Base-by-base conservation (phyloP, 768 basidiomycete species). In the Hygrophorus pudorinus region DNA sequence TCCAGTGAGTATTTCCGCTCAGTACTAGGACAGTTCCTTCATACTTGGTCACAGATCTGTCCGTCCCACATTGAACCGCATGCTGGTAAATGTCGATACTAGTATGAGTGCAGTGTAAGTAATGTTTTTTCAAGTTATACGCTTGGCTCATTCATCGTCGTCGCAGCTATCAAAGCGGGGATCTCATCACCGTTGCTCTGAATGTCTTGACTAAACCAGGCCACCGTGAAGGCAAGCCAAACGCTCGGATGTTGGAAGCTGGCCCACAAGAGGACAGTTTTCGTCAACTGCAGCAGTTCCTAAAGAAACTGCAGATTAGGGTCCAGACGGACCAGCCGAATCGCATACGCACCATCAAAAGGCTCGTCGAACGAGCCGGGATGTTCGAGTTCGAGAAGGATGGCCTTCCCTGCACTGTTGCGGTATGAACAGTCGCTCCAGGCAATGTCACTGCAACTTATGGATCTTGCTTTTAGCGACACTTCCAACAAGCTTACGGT, bases 21-120 rank as follows among this genome's bases (percentile, higher is more conserved):
- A 14, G 12, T 1, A 3, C 17, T 13, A 10, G n/a, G 13, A 8
- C 43, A 7, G 12, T 18, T 37, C 42, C 30, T 31, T 24, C 2
- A 16, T 27, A 4, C n/a, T 8, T 49, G 11, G 35, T 30, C 24
- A 12, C 37, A 75, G 73, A 48, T 72, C 69, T 36, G 70, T 76
- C 31, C 65, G 75, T 1, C 73, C 72, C 0, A 59, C 66, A 1
- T 45, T 61, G 0, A 62, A 60, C 1, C 46, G 59, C 7, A 65
- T 74, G 47, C 51, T 72, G 0, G 52, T 77, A 1, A 74, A 68
- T 11, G 56, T 77, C 1, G 75, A 77, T 41, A 71, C 65, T 0
- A 65, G 67, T 1, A 65, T 70, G 11, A 59, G 73, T 0, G 61
- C 66, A 0, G 54, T 77, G 73, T 75, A 62, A 49, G 62, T 44